Base-by-base conservation (phyloP, 352 stramenopile species). In the Phytopythium ostracodes region DNA sequence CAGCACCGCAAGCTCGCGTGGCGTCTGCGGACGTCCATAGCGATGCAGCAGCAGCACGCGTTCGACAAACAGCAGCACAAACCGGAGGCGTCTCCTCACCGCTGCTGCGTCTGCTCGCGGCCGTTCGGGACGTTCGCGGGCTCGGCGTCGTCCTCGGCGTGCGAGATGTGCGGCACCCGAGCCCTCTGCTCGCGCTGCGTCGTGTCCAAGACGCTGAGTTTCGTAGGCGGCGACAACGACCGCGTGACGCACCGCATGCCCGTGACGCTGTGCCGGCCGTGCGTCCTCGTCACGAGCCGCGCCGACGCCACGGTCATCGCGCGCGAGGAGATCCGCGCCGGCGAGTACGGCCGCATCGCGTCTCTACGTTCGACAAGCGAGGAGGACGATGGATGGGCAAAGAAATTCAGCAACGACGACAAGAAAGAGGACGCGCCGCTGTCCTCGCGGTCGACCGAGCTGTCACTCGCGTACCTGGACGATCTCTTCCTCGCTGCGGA, bases 1-100 rank as follows among this genome's bases (percentile, higher is more conserved):
- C 74, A 83, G 60, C 75, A 65, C 63, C 74, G 73, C 61, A 83
- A 83, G 38, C 67, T 83, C 35, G 67, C 33, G 25, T 80, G 73
- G 73, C 55, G 77, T 7, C 35, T 81, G n/a, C 70, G 72, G 14
- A 10, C 54, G 7, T 9, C 47, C 17, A 12, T 53, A n/a, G n/a
- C n/a, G 55, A 38, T 55, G 38, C 50, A 49, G 36, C 33, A 46
- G 52, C 44, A 47, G 52, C 6, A 25, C 20, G 42, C 42, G 6
- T 7, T 24, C 5, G 42, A 49, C 42, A 25, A 25, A 8, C 6
- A 5, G 8, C 15, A 1, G 42, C 24, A 9, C 42, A 49, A 25
- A 25, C 62, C 59, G 5, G 49, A 53, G 10, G 27, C 64, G n/a
- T 67, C 57, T 47, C 52, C 59, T 5, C 25, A 72, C 52, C 73